Base-by-base conservation (phyloP, 2,329 filamentous ascomycete genomes). In the Claviceps humidiphila region DNA sequence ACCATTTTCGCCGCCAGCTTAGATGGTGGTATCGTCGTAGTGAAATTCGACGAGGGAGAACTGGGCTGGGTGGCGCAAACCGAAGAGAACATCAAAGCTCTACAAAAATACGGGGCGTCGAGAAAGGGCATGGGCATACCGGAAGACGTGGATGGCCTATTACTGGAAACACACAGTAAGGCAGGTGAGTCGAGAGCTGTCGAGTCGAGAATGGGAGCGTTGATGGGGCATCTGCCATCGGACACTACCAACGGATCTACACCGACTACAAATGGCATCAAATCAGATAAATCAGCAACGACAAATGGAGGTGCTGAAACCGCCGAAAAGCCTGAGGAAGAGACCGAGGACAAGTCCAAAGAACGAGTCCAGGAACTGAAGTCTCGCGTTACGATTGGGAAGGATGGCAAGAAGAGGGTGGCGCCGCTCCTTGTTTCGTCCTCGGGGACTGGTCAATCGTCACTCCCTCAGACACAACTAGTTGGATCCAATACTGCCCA, bases 391-490 rank as follows among this genome's bases (percentile, higher is more conserved):
- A 96, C 91, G 0, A 84, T 96, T 55, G 95, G 89, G 0, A 97
- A 96, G 65, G 91, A 98, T 58, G 93, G 93, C 34, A 97, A 93
- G 71, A 98, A 98, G 71, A 81, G 93, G 51, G 91, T 98, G 52
- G 87, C 89, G 4, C 93, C 93, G 1, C 74, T 98, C 57, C 75
- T 98, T 13, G 88, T 98, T 6, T 95, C 91, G 0, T 89, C 89
- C 0, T 91, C 90, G 8, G 89, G 87, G 2, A 87, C 85, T 1
- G 88, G 87, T 11, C 84, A 90, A 62, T 94, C 90, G 0, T 95
- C 90, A 16, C 72, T 96, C 13, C 91, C 91, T 1, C 88, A 95
- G 62, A 86, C 89, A 22, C 87, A 94, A 61, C 74, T 97, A 5
- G 85, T 96, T 56, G 88, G 89, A 39, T 81, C 88, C 13, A 82